A percentile compares a stretch with the other conserved stretches of the same genome.
Evolutionary conservation across 2,329 filamentous ascomycete species (phyloP).

Genomic region (Colletotrichum sp.): DNA sequence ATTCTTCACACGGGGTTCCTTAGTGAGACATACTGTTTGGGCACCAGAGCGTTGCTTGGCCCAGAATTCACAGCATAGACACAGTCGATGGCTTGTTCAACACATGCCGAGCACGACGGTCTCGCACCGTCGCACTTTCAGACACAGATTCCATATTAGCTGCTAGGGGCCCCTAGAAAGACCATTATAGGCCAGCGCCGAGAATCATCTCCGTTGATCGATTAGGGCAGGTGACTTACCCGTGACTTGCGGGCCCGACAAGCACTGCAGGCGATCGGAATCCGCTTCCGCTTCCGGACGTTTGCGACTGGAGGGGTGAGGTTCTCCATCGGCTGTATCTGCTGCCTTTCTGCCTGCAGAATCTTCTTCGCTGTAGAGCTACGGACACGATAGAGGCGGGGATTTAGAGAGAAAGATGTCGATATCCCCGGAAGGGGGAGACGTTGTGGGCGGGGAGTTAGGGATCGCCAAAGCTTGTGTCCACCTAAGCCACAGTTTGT

Average conservation of each 20-base stretch:
- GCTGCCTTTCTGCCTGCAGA: not conserved
- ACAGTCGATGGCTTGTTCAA: conserved; percentile 23
- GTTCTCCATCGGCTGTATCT: conserved; percentile 8
- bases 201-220: not conserved
- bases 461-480: not conserved
- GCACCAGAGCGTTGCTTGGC: conserved; percentile 8
- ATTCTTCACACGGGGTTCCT: not conserved
- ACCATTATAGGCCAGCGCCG: not conserved
- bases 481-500: not conserved
- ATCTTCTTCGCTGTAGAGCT: not conserved
- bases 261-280: conserved; percentile 26
- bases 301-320: not conserved
- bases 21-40: conserved; percentile 8
- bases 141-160: not conserved
- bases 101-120: conserved; percentile 25
- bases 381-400: not conserved
- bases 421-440: not conserved
- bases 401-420: conserved; percentile 11
- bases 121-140: conserved; percentile 26
- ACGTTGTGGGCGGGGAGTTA: conserved; percentile 7
- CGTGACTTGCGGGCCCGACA: conserved; percentile 28
- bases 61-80: conserved; percentile 23
- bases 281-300: conserved; percentile 22
- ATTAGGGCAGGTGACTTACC: not conserved
- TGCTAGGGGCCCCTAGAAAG: not conserved